These are phyloP conservation scores for Lipomyces mesembrius DNA, from an alignment of 805 yeast genomes.

Conservation along the genomic window DNA sequence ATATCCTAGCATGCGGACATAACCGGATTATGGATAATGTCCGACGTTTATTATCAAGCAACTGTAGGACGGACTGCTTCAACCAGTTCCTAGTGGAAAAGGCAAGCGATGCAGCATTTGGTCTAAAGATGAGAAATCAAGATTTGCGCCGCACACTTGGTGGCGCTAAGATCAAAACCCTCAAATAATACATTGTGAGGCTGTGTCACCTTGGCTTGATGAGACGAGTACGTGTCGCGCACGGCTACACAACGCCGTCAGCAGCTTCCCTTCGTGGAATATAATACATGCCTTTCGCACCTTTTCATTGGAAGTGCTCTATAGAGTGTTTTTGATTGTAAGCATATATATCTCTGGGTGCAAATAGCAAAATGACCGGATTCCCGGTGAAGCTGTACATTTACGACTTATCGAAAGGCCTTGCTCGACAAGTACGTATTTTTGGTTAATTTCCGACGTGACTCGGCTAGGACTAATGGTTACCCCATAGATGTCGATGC, in stretches of 20 bases:
- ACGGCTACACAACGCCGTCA: not conserved
- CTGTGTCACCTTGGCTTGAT: too few species aligned
- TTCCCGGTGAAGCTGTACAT: slow-evolving; percentile 59
- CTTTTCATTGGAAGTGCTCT: not conserved
- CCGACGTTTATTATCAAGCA: too few species aligned
- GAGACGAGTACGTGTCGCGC: not conserved
- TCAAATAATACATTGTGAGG: too few species aligned
- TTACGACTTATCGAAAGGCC: slow-evolving; percentile 65
- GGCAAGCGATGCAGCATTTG: too few species aligned
- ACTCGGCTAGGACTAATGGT: not conserved
- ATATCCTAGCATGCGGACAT: too few species aligned
- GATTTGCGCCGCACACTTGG: not conserved
- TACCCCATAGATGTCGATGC: slow-evolving; percentile 46
- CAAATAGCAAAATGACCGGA: slow-evolving; percentile 12
- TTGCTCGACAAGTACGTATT: slow-evolving; percentile 53
- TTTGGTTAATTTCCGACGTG: not conserved
- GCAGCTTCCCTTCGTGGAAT: not conserved
- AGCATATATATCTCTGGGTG: not conserved
- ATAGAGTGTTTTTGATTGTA: not conserved
- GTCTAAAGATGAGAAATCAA: too few species aligned
- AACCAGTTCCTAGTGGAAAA: too few species aligned
- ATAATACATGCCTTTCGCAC: not conserved
- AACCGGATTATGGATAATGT: too few species aligned
- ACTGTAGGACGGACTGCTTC: too few species aligned
- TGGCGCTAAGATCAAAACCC: not conserved